Conservation (phyloP, 768 basidiomycete species). For the Rhodotorula babjevae region DNA sequence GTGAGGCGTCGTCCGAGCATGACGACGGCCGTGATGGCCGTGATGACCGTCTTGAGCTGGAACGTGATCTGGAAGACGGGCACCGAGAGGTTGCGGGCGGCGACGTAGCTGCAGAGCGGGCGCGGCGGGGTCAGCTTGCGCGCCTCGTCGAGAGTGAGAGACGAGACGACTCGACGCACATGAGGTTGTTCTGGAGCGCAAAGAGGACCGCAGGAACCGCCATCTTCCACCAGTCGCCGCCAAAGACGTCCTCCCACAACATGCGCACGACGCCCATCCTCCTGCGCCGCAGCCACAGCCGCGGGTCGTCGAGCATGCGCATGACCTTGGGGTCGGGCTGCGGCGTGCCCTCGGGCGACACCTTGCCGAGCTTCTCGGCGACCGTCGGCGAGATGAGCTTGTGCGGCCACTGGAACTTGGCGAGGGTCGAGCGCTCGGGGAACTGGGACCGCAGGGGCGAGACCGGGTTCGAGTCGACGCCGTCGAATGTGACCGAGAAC, state of each 20-base stretch:
- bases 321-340: constrained; percentile 13
- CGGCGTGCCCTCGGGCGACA: constrained; percentile 8
- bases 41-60: constrained; percentile 41
- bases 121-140: background rate
- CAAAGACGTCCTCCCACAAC: constrained; percentile 30
- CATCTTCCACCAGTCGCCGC: constrained; percentile 38
- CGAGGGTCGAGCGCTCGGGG: constrained; percentile 24
- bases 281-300: constrained; percentile 26
- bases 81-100: constrained; percentile 40
- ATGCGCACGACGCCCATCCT: constrained; percentile 14
- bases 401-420: constrained; percentile 30
- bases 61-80: constrained; percentile 44
- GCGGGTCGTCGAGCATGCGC: constrained; percentile 23
- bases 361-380: constrained; percentile 30
- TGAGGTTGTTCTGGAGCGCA: constrained; percentile 39
- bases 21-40: constrained; percentile 30
- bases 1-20: constrained; percentile 37
- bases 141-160: too few relatives aligned
- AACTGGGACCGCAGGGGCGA: background rate
- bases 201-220: constrained; percentile 35
- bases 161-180: constrained; percentile 10
- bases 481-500: constrained; percentile 16
- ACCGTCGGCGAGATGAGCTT: constrained; percentile 26
- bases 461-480: background rate
- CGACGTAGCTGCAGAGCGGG: constrained; percentile 26